Evolutionary conservation across 805 yeast species (phyloP), one percentile per base, ranked within the genome.

Genomic region (Saccharomycopsis microspora): DNA sequence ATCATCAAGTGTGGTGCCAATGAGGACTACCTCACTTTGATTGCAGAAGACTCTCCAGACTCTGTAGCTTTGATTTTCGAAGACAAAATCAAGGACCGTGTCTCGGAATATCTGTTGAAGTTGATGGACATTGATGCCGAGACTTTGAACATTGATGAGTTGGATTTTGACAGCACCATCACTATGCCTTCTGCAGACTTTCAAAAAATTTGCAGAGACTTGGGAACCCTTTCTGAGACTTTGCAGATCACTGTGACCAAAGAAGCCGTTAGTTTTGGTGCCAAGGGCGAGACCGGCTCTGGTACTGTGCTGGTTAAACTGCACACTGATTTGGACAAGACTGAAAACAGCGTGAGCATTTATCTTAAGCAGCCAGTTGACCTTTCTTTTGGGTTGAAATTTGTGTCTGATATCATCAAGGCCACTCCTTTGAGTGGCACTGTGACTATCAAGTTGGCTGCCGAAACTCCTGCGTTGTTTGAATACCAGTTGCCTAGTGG

Each of bases 41-140:
- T 86, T 61, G 96, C 97, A 42, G 96, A 88, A 60, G 95, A 86
- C 60, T 68, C 78, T 44, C 93, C 95, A 53, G 95, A 86, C 63
- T 72, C 75, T 50, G 80, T 93, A 41, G 65, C 81, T 56, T 68
- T 94, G 55, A 78, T 85, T 43, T 93, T 93, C 60, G 98, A 93
- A 70, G 97, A 90, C 65, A 78, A 85, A 58, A 78, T 77, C 66
- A 86, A 80, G 66, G 97, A 89, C 61, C 78, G 96, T 62, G 84
- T 90, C 54, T 82, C 95, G 54, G 97, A 90, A 71, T 93, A 85
- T 67, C 76, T 83, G 44, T 75, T 93, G 63, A 88, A 88, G 64
- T 76, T 93, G 63, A 88, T 93, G 96, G 95, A 90, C 62, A 87
- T 93, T 56, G 97, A 93, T 64, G 85, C 95, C 46, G 97, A 93